phyloP scores from a whole-genome alignment of 2,329 filamentous ascomycete genomes.

The Botrytis sinoallii region DNA sequence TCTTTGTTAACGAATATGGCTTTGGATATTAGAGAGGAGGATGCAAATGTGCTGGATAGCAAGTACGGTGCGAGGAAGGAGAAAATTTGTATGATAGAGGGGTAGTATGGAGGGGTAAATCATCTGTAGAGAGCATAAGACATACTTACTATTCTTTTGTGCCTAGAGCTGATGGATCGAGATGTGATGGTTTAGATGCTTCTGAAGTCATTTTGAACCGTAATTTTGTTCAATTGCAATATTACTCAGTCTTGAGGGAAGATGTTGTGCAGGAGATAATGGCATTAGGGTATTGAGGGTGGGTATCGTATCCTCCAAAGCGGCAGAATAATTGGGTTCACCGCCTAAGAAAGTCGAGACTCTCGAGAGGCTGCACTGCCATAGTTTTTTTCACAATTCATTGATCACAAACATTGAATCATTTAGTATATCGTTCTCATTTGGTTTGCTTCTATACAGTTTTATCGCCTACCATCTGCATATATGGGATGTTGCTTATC shows the following conservation, averaged over 20 bases:
- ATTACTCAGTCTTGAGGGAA: not conserved
- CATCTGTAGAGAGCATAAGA: not conserved
- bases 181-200: conserved; percentile 53
- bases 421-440: conserved; percentile 3
- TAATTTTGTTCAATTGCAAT: not conserved
- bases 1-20: not conserved
- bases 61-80: not conserved
- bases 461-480: conserved; percentile 8
- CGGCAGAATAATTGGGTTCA: conserved; percentile 9
- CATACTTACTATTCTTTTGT: conserved; percentile 79
- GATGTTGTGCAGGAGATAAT: not conserved
- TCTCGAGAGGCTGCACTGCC: not conserved
- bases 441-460: not conserved
- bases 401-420: not conserved
- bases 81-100: not conserved
- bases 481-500: conserved; percentile 11
- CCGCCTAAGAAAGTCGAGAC: not conserved
- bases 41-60: too few relatives aligned
- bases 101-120: conserved; percentile 26
- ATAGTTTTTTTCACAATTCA: not conserved
- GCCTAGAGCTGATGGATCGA: conserved; percentile 73
- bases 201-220: conserved; percentile 25
- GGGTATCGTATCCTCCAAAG: not conserved
- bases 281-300: not conserved
- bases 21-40: not conserved